A percentile compares a stretch with the other conserved stretches of the same genome.
These are phyloP conservation scores for Aspergillus floridensis DNA, from an alignment of 2,329 filamentous ascomycete species.

Conservation along the genomic window DNA sequence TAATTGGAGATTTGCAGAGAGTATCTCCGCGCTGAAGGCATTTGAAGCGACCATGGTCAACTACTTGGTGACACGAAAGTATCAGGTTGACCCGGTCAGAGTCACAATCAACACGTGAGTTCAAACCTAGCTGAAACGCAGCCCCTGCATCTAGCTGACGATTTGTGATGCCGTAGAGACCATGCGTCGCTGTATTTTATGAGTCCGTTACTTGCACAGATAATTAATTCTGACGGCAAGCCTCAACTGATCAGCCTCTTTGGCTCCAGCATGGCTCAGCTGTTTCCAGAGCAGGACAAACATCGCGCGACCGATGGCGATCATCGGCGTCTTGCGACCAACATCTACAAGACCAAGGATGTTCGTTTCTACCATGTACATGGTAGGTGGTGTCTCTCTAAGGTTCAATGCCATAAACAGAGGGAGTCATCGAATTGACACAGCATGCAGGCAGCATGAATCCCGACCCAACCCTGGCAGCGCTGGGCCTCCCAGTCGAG, in stretches of 20 bases:
- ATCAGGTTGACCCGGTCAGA: slow-evolving; percentile 1
- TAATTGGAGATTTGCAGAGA: slow-evolving; percentile 13
- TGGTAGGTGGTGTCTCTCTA: neutral
- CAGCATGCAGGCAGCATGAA: slow-evolving; percentile 9
- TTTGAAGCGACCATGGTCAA: slow-evolving; percentile 7
- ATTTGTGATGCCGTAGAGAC: neutral
- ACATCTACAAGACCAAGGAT: slow-evolving; percentile 18
- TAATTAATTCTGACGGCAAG: no score
- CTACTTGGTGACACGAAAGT: slow-evolving; percentile 1
- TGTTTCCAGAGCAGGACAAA: neutral
- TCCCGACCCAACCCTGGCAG: slow-evolving; percentile 1
- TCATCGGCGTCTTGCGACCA: neutral
- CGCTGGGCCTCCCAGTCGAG: slow-evolving; percentile 6
- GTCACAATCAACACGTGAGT: slow-evolving; percentile 10
- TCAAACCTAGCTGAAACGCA: neutral
- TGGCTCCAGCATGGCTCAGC: neutral
- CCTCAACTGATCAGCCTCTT: neutral
- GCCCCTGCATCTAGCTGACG: neutral
- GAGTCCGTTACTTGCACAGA: neutral
- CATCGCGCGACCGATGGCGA: neutral
- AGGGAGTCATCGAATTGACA: no score
- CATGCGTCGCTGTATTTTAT: slow-evolving; percentile 11
- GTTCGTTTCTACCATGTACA: slow-evolving; percentile 15
- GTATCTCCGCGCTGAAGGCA: slow-evolving; percentile 11
- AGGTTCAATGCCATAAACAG: no score